Conservation (phyloP, 2,329 filamentous ascomycete genomes). For the Trichoderma atrobrunneum region DNA sequence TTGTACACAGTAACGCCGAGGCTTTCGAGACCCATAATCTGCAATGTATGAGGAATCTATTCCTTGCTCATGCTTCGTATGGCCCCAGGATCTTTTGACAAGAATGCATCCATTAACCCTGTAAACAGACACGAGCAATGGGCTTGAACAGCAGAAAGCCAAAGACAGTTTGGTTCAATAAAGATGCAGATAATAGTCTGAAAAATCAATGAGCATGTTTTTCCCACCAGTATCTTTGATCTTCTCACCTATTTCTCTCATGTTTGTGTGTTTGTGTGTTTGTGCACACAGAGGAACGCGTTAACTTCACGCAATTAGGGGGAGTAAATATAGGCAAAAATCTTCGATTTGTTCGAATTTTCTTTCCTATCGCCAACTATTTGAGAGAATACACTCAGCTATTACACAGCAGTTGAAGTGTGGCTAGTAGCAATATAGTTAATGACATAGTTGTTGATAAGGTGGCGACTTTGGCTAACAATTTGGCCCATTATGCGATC, state of each 20-base stretch:
- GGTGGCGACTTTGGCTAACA: neutral
- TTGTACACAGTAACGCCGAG: neutral
- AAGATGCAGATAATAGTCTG: neutral
- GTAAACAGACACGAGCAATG: neutral
- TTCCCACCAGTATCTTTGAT: neutral
- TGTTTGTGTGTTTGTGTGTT: neutral
- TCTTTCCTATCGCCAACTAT: neutral
- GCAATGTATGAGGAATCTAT: neutral
- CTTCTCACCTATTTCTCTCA: neutral
- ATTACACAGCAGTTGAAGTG: neutral
- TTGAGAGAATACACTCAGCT: neutral
- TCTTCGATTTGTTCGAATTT: neutral
- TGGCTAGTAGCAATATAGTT: neutral
- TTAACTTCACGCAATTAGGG: neutral
- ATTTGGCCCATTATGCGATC: neutral
- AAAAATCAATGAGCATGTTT: neutral
- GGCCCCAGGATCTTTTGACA: neutral
- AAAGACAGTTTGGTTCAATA: neutral
- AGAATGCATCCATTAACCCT: neutral
- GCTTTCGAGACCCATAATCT: neutral
- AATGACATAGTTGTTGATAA: slow-evolving; percentile 1
- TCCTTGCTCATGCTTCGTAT: neutral
- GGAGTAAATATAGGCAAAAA: neutral
- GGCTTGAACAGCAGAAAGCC: neutral
- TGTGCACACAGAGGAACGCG: neutral